A percentile compares a stretch with the other conserved stretches of the same genome.
These are phyloP conservation scores for Arabidopsis thaliana DNA, from an alignment of 345 rosid genomes.

Conservation along the genomic window TAIR10.1 NC_003075.7:9113001-9113500, in stretches of 20 bases:
- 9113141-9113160: background rate
- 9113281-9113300: conserved; percentile 23
- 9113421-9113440: background rate
- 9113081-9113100: conserved; percentile 94
- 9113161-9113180: background rate
- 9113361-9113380: conserved; percentile 1
- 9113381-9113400: background rate
- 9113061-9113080: conserved; percentile 89
- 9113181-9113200: background rate
- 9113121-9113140: conserved; percentile 84
- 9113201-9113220: background rate
- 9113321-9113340: conserved; percentile 30
- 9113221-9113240: conserved; percentile 16
- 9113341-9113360: conserved; percentile 38
- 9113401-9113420: background rate
- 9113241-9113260: conserved; percentile 19
- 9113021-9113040: conserved; percentile 31
- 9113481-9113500: background rate
- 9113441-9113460: conserved; percentile 9
- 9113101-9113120: conserved; percentile 93
- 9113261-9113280: conserved; percentile 8
- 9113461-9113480: background rate
- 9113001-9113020: conserved; percentile 43
- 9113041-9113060: conserved; percentile 81
- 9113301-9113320: conserved; percentile 2